A percentile compares a stretch with the other conserved stretches of the same genome.
These are phyloP conservation scores for Phytophthora kernoviae DNA, from an alignment of 352 stramenopile species.

Conservation along the genomic window DNA sequence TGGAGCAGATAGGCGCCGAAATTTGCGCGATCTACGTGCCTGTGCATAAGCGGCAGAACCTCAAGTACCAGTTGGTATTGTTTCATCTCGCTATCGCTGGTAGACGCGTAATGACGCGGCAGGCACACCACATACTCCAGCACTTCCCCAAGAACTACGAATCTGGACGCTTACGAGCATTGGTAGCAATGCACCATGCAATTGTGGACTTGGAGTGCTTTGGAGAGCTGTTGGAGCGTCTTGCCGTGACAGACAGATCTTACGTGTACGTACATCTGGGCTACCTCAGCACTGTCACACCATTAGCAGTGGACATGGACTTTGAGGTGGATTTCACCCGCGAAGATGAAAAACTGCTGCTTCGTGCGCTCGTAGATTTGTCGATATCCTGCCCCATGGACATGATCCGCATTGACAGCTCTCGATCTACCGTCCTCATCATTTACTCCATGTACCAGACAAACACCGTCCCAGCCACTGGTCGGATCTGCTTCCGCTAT, in stretches of 20 bases:
- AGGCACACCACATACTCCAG: conserved; percentile 67
- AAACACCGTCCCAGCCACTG: conserved; percentile 54
- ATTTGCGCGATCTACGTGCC: conserved; percentile 77
- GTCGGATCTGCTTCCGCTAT: conserved; percentile 70
- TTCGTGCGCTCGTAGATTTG: conserved; percentile 66
- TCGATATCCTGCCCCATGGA: conserved; percentile 70
- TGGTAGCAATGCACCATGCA: conserved; percentile 60
- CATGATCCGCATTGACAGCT: conserved; percentile 73
- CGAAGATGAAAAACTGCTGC: conserved; percentile 66
- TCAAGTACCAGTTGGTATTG: conserved; percentile 75
- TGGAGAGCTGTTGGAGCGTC: conserved; percentile 58
- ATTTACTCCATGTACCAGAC: conserved; percentile 85
- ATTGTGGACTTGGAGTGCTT: conserved; percentile 76
- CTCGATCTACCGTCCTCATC: conserved; percentile 61
- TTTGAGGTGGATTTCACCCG: conserved; percentile 73
- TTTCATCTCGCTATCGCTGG: conserved; percentile 69
- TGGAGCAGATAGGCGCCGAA: conserved; percentile 61
- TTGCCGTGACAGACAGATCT: conserved; percentile 40
- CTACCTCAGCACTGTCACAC: conserved; percentile 69
- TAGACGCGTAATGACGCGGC: conserved; percentile 40
- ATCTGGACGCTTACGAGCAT: conserved; percentile 47
- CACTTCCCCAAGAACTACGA: conserved; percentile 79
- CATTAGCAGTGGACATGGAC: conserved; percentile 67
- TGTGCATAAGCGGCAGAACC: conserved; percentile 64
- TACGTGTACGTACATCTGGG: conserved; percentile 54